Evolutionary conservation across 805 yeast species (phyloP), one percentile per base, ranked within the genome.

Genomic region (Starmerella bombicola): DNA sequence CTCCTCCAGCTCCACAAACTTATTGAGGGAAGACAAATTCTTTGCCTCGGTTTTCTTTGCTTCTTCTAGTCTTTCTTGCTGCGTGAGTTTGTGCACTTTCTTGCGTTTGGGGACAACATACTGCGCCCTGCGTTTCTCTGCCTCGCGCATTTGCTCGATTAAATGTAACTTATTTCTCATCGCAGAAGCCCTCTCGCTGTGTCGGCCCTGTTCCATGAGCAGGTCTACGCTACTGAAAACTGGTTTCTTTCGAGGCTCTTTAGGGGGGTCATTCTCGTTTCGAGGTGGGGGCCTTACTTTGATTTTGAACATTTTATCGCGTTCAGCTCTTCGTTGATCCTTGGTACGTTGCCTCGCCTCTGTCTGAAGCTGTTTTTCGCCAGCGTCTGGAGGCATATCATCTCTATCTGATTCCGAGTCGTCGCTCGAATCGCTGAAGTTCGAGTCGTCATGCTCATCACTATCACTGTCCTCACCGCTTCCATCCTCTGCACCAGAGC

Each of bases 11-110:
- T 86, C 93, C 52, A 78, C 74, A 55, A 81, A 91, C 52, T 71
- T 67, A 47, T 80, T 75, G 49, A 91, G 64, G 3, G 95, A 80
- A 21, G 73, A 65, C 2, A 75, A 63, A 58, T 91, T 91, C 33
- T 71, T 69, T 55, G 71, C 69, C 60, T 91, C 98, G 0, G 96
- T 91, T 51, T 78, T 80, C 34, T 76, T 65, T 1, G 98, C 97
- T 57, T 84, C 91, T n/a, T 70, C 78, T 33, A 80, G 59, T 30
- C 78, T 64, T 54, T 80, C 83, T 43, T 74, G 84, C 51, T 80
- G 80, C 0, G 91, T 79, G 54, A 75, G 62, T 42, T 50, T 52
- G 23, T 48, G 57, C 18, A 48, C 56, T 37, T 37, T 42, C 34
- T 48, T 43, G n/a, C 42, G 42, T 20, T 43, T 47, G 0, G 63